phyloP scores from a whole-genome alignment of 805 yeast species.

The Sungouiozyma intestinalis region DNA sequence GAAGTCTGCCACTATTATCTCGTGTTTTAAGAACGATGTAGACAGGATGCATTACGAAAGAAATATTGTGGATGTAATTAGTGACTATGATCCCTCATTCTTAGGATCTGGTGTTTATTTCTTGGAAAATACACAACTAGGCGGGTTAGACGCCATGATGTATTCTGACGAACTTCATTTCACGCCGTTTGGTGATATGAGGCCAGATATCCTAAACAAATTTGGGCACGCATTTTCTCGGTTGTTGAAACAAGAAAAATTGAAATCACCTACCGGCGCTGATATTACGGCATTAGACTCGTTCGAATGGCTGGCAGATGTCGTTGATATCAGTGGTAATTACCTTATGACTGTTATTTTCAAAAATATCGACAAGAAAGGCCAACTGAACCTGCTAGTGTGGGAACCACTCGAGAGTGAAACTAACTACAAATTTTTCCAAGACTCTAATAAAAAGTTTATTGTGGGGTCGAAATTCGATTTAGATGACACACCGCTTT shows the following conservation, averaged over 20 bases:
- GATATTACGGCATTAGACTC: slow-evolving; percentile 19
- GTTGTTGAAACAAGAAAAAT: slow-evolving; percentile 10
- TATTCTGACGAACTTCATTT: slow-evolving; percentile 1
- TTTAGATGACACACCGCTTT: background rate
- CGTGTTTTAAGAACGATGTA: slow-evolving; percentile 6
- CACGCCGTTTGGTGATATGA: background rate
- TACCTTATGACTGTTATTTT: slow-evolving; percentile 10
- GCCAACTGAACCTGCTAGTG: background rate
- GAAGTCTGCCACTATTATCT: slow-evolving; percentile 11
- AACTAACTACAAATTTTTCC: background rate
- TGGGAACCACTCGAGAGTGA: background rate
- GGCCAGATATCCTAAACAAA: slow-evolving; percentile 4
- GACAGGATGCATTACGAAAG: background rate
- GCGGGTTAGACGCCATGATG: slow-evolving; percentile 2
- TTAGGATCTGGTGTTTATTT: slow-evolving; percentile 21
- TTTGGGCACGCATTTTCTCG: slow-evolving; percentile 17
- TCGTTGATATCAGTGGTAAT: slow-evolving; percentile 21
- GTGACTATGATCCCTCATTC: slow-evolving; percentile 17
- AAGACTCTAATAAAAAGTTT: background rate
- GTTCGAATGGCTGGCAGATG: slow-evolving; percentile 26
- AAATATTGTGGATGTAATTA: slow-evolving; percentile 10
- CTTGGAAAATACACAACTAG: slow-evolving; percentile 7
- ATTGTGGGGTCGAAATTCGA: background rate
- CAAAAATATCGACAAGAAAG: background rate
- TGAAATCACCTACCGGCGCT: slow-evolving; percentile 12